Percentiles rank a stretch among this genome's conserved stretches.
Evolutionary conservation across 2,329 filamentous ascomycete genomes (phyloP).

Genomic region (Penicillium sp.): DNA sequence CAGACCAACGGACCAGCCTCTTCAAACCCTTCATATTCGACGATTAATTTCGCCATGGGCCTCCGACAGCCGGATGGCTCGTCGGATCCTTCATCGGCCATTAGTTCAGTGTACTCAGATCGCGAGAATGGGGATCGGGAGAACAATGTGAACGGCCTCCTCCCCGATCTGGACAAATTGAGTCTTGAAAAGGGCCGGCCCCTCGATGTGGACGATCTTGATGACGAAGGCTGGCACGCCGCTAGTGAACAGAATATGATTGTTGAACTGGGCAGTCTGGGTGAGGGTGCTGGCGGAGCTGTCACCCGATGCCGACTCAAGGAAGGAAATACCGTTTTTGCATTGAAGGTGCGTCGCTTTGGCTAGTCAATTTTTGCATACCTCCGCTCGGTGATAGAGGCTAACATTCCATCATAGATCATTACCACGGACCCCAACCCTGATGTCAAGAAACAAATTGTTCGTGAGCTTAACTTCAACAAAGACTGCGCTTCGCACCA

Average conservation of each 20-base stretch:
- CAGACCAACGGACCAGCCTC: constrained; percentile 72
- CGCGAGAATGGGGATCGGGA: constrained; percentile 73
- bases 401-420: constrained; percentile 50
- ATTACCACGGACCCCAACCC: constrained; percentile 97
- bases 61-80: constrained; percentile 54
- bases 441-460: constrained; percentile 95
- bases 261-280: constrained; percentile 75
- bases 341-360: constrained; percentile 64
- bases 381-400: neutral
- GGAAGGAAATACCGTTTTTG: constrained; percentile 88
- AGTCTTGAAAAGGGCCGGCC: constrained; percentile 72
- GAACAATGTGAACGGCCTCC: constrained; percentile 65
- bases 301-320: constrained; percentile 85
- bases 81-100: constrained; percentile 78
- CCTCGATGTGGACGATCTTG: constrained; percentile 84
- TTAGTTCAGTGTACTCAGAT: constrained; percentile 75
- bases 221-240: constrained; percentile 90
- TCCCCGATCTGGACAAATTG: constrained; percentile 69
- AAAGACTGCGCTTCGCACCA: constrained; percentile 92
- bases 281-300: constrained; percentile 89
- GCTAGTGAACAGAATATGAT: constrained; percentile 84
- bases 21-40: constrained; percentile 66
- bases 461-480: constrained; percentile 93
- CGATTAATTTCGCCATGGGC: constrained; percentile 70
- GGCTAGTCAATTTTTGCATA: neutral